These are phyloP conservation scores for Mucor saturninus DNA, from an alignment of 371 early-diverging fungal species.

Conservation along the genomic window DNA sequence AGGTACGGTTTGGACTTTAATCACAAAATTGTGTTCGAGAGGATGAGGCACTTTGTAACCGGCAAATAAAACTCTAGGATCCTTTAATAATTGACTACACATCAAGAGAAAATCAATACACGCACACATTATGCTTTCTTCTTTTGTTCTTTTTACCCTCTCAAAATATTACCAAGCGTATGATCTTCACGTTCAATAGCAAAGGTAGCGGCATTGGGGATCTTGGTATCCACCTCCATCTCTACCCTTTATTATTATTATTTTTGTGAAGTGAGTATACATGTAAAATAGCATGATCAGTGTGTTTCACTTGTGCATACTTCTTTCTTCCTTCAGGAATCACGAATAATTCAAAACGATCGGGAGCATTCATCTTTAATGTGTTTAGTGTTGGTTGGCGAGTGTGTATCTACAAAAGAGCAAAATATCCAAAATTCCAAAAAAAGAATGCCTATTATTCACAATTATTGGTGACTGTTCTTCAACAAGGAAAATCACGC, in stretches of 20 bases:
- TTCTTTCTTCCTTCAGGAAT: conserved; percentile 90
- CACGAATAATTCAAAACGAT: conserved; percentile 88
- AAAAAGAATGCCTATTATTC: too few relatives aligned
- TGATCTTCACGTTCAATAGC: conserved; percentile 96
- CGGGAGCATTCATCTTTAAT: conserved; percentile 85
- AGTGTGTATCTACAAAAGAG: too few relatives aligned
- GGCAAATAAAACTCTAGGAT: conserved; percentile 94
- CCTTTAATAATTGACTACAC: conserved; percentile 83
- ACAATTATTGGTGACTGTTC: too few relatives aligned
- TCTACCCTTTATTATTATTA: conserved; percentile 61
- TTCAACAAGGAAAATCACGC: too few relatives aligned
- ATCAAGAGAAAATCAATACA: background rate
- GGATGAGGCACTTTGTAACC: conserved; percentile 99
- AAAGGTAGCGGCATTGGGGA: conserved; percentile 95
- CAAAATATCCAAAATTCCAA: too few relatives aligned
- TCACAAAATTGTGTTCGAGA: conserved; percentile 86
- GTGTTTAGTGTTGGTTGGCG: too few relatives aligned
- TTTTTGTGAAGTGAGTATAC: too few relatives aligned
- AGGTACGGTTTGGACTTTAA: conserved; percentile 92
- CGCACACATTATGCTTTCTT: background rate
- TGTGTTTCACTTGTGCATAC: conserved; percentile 44
- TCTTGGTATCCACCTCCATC: conserved; percentile 87
- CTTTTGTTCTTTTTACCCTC: conserved; percentile 64
- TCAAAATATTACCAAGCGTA: conserved; percentile 92
- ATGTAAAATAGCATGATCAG: too few relatives aligned